Percentiles rank a stretch among this genome's conserved stretches.
These are phyloP conservation scores for Parietichytrium sp. DNA, from an alignment of 108 stramenopile genomes.

Conservation along the genomic window DNA sequence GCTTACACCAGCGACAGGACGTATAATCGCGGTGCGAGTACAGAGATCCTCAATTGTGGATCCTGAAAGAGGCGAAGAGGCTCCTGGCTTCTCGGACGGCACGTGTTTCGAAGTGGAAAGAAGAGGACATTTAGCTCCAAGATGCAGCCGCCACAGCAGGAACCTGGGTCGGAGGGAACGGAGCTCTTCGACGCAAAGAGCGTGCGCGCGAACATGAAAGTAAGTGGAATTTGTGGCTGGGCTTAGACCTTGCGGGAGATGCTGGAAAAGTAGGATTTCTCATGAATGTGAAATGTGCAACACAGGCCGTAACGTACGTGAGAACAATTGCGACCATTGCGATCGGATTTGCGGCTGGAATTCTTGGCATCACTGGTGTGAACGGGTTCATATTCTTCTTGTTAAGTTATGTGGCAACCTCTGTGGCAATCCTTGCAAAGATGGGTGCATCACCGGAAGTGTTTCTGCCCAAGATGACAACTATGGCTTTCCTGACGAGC, in stretches of 20 bases:
- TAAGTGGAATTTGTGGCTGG: too few species aligned
- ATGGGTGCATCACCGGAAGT: neutral
- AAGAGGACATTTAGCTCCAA: too few species aligned
- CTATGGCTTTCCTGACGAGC: neutral
- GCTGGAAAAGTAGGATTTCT: too few species aligned
- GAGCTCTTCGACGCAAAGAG: conserved; percentile 32
- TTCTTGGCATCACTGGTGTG: conserved; percentile 35
- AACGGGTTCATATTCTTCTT: neutral
- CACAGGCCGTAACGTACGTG: neutral
- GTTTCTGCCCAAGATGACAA: neutral
- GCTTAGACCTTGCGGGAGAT: too few species aligned
- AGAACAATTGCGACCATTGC: conserved; percentile 24
- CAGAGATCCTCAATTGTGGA: too few species aligned
- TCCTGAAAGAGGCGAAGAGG: too few species aligned
- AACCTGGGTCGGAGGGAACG: too few species aligned
- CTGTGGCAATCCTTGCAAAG: conserved; percentile 22
- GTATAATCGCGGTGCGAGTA: too few species aligned
- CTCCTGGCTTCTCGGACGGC: too few species aligned
- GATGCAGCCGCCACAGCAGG: conserved; percentile 13
- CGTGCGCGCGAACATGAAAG: neutral
- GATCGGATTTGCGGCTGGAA: conserved; percentile 1
- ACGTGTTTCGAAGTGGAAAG: too few species aligned
- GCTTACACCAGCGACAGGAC: too few species aligned
- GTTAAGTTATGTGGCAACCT: neutral
- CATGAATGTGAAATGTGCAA: too few species aligned